These are phyloP conservation scores for Fusarium poae DNA, from an alignment of 2,329 filamentous ascomycete genomes.

Conservation along the genomic window DNA sequence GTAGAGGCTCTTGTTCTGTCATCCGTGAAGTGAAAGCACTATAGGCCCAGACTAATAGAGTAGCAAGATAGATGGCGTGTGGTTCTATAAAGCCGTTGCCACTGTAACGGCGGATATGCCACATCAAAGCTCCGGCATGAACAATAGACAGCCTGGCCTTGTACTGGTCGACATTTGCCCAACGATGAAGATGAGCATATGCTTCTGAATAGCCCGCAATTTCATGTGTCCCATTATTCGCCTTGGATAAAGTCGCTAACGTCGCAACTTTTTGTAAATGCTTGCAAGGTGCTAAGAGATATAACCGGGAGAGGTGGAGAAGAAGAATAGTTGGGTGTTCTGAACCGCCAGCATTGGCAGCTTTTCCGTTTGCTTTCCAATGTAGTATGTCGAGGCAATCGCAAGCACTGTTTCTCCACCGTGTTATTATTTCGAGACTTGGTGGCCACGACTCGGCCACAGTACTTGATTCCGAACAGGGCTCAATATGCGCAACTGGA, in stretches of 20 bases:
- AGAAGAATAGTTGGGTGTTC: slow-evolving; percentile 42
- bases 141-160: slow-evolving; percentile 38
- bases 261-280: slow-evolving; percentile 30
- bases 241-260: background rate
- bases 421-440: slow-evolving; percentile 24
- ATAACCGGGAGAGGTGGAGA: slow-evolving; percentile 36
- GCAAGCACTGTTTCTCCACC: slow-evolving; percentile 41
- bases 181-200: slow-evolving; percentile 21
- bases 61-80: slow-evolving; percentile 34
- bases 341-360: slow-evolving; percentile 33
- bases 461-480: slow-evolving; percentile 9
- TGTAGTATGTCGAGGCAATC: slow-evolving; percentile 40
- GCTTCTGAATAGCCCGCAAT: slow-evolving; percentile 19
- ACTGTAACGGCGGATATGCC: slow-evolving; percentile 40
- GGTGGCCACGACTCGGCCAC: slow-evolving; percentile 35
- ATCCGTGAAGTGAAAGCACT: slow-evolving; percentile 17
- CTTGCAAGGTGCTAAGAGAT: slow-evolving; percentile 30
- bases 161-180: slow-evolving; percentile 39
- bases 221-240: background rate
- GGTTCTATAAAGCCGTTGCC: slow-evolving; percentile 32
- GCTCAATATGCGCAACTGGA: slow-evolving; percentile 31
- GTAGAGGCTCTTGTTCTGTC: background rate
- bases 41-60: slow-evolving; percentile 32
- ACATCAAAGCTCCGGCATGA: slow-evolving; percentile 35
- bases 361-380: slow-evolving; percentile 37